Percentiles rank a stretch among this genome's conserved stretches.
These are phyloP conservation scores for Beta corolliflora DNA, from an alignment of 179 eudicot species.

Conservation along the genomic window DNA sequence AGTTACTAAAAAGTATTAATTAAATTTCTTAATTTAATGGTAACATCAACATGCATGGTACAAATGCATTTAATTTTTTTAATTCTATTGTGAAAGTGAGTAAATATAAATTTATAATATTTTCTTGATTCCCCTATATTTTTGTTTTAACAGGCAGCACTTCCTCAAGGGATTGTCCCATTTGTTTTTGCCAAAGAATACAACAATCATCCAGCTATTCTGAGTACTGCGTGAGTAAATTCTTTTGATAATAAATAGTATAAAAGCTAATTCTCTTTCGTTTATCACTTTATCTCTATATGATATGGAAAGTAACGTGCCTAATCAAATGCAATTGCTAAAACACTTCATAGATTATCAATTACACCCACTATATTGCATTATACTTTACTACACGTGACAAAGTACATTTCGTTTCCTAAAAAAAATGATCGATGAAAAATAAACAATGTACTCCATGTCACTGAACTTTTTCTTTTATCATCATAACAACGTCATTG, in stretches of 20 bases:
- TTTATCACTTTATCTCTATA: too few species aligned
- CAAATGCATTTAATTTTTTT: not conserved
- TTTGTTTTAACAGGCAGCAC: slow-evolving; percentile 34
- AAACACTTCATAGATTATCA: slow-evolving; percentile 2
- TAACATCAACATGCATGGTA: too few species aligned
- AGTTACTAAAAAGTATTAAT: too few species aligned
- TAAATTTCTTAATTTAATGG: too few species aligned
- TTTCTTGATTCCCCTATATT: not conserved
- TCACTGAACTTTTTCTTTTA: not conserved
- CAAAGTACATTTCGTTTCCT: not conserved
- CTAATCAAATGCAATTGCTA: not conserved
- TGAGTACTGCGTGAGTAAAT: slow-evolving; percentile 48
- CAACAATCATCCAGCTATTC: slow-evolving; percentile 44
- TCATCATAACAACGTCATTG: not conserved
- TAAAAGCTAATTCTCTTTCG: not conserved
- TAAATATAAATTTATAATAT: not conserved
- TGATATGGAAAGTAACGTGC: not conserved
- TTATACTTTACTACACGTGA: slow-evolving; percentile 18
- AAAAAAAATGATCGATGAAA: too few species aligned
- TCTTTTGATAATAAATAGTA: too few species aligned
- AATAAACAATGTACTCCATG: not conserved
- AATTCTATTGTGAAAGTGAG: not conserved
- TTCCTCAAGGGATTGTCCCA: slow-evolving; percentile 55
- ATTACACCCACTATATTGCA: too few species aligned
- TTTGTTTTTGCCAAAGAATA: slow-evolving; percentile 53